Base-by-base conservation (phyloP, 2,329 filamentous ascomycete species). In the Truncatella angustata region DNA sequence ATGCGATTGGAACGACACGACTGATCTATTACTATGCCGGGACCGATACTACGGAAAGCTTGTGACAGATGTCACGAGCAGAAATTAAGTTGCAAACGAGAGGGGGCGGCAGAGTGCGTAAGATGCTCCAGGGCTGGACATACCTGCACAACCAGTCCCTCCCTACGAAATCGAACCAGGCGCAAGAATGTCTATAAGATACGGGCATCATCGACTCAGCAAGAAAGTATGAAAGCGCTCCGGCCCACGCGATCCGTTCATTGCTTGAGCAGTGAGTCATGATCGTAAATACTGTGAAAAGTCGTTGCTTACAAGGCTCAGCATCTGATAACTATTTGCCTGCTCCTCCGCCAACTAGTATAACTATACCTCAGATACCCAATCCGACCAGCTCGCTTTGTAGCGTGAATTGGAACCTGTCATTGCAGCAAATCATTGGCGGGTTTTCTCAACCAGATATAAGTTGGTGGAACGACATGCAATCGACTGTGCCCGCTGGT, bases 1-100 rank as follows among this genome's bases (percentile, higher is more conserved):
- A n/a, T n/a, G n/a, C n/a, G n/a, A n/a, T n/a, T n/a, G n/a, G n/a
- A n/a, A n/a, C 28, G 7, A 32, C 14, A 14, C 7, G 7, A 14
- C 28, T 32, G 28, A 32, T 2, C 28, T 14, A 12, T 20, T 23
- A 34, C 6, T 16, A 46, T 46, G 43, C 16, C 43, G 9, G 43
- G 16, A 23, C 12, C 43, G 18, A 16, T 35, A 30, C 26, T 35
- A 20, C 70, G 74, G 51, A 74, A 72, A 52, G 74, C 74, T 51
- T 77, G 74, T 62, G 73, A 77, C 60, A 70, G 73, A 55, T 77
- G 74, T 58, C 74, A 77, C 57, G 61, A 61, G 16, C 73, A 76
- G 58, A 77, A 77, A 60, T 66, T 77, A 53, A 72, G 70, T 56
- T 77, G 73, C 63, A 76, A 72, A 58, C 69, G 74, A 46, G 60